phyloP scores from a whole-genome alignment of 106 monocot genomes.

The Platanthera zijinensis region DNA sequence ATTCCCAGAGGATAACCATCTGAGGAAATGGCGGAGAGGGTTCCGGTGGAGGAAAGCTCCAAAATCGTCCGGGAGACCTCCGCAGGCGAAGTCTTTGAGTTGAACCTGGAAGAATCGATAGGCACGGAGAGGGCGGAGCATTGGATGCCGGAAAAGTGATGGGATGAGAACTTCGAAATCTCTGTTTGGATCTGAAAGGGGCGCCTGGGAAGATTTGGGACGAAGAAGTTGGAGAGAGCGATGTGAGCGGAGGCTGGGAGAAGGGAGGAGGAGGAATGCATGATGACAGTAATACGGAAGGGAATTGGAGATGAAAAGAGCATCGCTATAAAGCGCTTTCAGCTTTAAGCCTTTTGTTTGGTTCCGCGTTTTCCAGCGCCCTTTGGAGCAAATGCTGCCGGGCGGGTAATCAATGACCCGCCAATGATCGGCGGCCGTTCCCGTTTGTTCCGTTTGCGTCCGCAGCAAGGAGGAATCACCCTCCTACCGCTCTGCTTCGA shows the following conservation, averaged over 20 bases:
- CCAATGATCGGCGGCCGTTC: no score
- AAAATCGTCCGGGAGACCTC: slow-evolving; percentile 74
- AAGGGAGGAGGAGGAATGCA: background rate
- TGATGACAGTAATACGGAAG: no score
- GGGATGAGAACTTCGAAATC: background rate
- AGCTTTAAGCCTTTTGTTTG: no score
- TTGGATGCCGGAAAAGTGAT: background rate
- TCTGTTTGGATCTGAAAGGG: background rate
- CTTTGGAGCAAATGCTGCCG: no score
- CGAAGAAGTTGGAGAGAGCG: background rate
- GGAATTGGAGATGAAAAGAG: no score
- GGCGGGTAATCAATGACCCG: no score
- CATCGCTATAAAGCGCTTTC: no score
- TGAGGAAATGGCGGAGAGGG: slow-evolving; percentile 45
- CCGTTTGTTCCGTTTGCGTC: no score
- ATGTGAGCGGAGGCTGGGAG: background rate
- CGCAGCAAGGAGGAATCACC: no score
- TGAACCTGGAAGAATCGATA: slow-evolving; percentile 8
- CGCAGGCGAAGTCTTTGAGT: slow-evolving; percentile 48
- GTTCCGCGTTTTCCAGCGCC: no score
- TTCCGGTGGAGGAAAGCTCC: slow-evolving; percentile 76
- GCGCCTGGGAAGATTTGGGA: background rate
- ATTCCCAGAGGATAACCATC: slow-evolving; percentile 72
- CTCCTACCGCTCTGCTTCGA: no score
- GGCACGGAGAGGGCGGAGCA: slow-evolving; percentile 24